Percentiles rank a stretch among this genome's conserved stretches.
Conservation (phyloP, 441 rosid genomes). For the Corymbia calophylla region DNA sequence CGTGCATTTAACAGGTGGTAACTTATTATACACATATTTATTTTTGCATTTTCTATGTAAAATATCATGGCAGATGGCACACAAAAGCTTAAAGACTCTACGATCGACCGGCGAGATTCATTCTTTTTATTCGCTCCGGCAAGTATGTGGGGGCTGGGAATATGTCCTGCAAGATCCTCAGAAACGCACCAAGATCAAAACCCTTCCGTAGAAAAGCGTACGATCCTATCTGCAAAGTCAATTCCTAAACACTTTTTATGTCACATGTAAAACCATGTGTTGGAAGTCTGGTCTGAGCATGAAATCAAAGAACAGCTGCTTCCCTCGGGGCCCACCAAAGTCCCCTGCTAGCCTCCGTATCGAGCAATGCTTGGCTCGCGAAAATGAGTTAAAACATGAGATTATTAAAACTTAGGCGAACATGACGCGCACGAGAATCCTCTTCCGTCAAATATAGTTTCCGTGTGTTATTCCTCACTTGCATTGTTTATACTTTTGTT, state of each 20-base stretch:
- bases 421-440: not conserved
- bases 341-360: not conserved
- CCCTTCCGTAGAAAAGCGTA: not conserved
- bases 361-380: not conserved
- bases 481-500: not conserved
- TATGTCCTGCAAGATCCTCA: not conserved
- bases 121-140: not conserved
- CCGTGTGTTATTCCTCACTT: not conserved
- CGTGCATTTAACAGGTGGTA: not conserved
- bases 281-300: not conserved
- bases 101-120: fast-evolving
- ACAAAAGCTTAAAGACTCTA: not conserved
- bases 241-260: not conserved
- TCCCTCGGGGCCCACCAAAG: not conserved
- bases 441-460: not conserved
- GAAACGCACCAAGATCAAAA: not conserved
- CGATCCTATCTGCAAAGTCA: not conserved
- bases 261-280: not conserved
- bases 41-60: not conserved
- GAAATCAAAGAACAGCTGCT: not conserved
- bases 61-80: not conserved
- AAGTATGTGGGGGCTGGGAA: not conserved
- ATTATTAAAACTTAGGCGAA: not conserved
- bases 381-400: not conserved
- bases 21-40: not conserved